Percentiles rank a stretch among this genome's conserved stretches.
Conservation (phyloP, 306 rosid species). For the Quercus mongolica region DNA sequence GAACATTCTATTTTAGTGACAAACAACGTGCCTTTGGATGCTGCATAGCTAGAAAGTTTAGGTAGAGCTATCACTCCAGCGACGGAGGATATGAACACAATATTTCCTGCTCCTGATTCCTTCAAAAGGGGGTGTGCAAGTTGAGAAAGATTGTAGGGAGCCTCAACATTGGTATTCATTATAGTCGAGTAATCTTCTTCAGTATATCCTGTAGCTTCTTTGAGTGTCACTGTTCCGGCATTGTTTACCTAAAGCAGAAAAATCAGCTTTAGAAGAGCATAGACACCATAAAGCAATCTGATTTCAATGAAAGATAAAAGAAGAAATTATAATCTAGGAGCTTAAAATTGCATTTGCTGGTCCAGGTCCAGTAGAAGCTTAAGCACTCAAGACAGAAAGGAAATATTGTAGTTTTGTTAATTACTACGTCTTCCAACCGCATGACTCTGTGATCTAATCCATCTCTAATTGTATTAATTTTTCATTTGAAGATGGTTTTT, state of each 20-base stretch:
- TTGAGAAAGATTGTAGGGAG: slow-evolving; percentile 38
- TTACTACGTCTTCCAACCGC: no score
- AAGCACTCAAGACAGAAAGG: no score
- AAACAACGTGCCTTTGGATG: slow-evolving; percentile 49
- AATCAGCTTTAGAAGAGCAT: background rate
- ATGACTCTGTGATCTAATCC: no score
- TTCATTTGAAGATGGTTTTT: no score
- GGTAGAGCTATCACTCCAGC: slow-evolving; percentile 48
- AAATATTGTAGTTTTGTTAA: no score
- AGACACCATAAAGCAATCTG: no score
- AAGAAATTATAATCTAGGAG: no score
- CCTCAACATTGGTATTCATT: slow-evolving; percentile 35
- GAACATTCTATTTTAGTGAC: background rate
- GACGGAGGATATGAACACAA: slow-evolving; percentile 42
- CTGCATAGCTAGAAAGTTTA: slow-evolving; percentile 36
- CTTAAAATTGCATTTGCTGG: no score
- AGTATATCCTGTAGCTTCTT: slow-evolving; percentile 4
- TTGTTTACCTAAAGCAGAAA: slow-evolving; percentile 31
- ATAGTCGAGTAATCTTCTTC: slow-evolving; percentile 22
- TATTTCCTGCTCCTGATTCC: slow-evolving; percentile 40
- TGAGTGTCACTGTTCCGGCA: slow-evolving; percentile 4
- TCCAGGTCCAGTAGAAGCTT: no score
- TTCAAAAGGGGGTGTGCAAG: slow-evolving; percentile 45
- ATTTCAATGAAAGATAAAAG: no score
- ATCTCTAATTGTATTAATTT: no score